Evolutionary conservation across 192 early-diverging fungal genomes (phyloP).

Genomic region (Entomortierella parvispora): DNA sequence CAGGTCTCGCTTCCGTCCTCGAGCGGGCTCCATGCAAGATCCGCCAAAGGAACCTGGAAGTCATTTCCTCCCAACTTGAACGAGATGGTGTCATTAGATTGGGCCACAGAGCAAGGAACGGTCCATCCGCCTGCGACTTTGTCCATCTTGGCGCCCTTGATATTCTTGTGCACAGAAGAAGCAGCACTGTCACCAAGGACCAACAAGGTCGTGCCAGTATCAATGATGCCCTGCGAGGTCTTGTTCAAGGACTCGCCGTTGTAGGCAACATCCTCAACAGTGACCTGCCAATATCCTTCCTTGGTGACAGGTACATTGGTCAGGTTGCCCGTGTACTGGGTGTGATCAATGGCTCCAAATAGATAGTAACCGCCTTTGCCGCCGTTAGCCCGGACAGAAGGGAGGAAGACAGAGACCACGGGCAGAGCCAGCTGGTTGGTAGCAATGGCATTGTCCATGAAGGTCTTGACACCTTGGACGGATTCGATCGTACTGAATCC

Average conservation of each 20-base stretch:
- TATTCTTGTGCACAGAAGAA: conserved; percentile 50
- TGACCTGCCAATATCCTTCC: conserved; percentile 64
- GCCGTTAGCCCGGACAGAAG: conserved; percentile 49
- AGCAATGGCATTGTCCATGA: conserved; percentile 62
- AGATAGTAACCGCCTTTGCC: conserved; percentile 54
- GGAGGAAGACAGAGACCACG: conserved; percentile 66
- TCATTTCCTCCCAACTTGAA: conserved; percentile 35
- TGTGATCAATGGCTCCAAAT: conserved; percentile 63
- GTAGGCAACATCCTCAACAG: conserved; percentile 51
- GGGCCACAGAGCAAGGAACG: not conserved
- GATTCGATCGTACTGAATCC: conserved; percentile 56
- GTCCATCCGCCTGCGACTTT: not conserved
- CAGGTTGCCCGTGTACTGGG: conserved; percentile 53
- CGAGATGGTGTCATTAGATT: conserved; percentile 1
- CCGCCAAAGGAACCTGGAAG: conserved; percentile 26
- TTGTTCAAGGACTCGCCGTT: conserved; percentile 31
- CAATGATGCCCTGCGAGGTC: conserved; percentile 53
- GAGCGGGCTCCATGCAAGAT: conserved; percentile 21
- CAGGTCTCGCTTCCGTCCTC: not conserved
- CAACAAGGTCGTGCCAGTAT: conserved; percentile 70
- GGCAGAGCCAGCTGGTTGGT: conserved; percentile 59
- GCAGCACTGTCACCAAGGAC: conserved; percentile 59
- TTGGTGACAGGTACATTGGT: conserved; percentile 59
- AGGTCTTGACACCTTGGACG: conserved; percentile 50
- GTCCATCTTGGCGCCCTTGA: not conserved